Evolutionary conservation across 2,329 filamentous ascomycete genomes (phyloP).

Genomic region (Stylonectria norvegica): DNA sequence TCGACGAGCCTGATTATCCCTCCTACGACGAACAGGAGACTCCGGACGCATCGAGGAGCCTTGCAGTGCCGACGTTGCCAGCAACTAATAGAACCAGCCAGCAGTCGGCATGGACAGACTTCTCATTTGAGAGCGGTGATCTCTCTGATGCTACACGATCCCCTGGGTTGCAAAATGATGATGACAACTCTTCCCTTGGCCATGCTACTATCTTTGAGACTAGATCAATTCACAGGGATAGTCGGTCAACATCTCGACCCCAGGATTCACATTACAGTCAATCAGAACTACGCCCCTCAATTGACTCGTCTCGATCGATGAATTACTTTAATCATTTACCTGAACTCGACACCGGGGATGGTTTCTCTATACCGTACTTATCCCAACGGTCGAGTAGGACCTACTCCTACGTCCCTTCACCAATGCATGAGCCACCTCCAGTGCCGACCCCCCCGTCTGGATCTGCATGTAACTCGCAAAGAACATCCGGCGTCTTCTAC

Average conservation of each 20-base stretch:
- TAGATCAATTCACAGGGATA: conserved; percentile 26
- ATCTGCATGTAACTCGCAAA: conserved; percentile 38
- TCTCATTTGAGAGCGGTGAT: conserved; percentile 53
- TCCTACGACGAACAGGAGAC: neutral
- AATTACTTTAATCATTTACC: conserved; percentile 41
- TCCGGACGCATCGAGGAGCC: conserved; percentile 40
- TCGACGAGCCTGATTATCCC: conserved; percentile 26
- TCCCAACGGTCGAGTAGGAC: conserved; percentile 32
- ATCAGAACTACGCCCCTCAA: conserved; percentile 21
- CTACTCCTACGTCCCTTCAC: conserved; percentile 35
- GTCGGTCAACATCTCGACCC: conserved; percentile 16
- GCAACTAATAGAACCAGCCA: conserved; percentile 50
- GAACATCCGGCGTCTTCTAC: conserved; percentile 41
- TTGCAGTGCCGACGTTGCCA: conserved; percentile 45
- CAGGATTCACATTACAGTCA: conserved; percentile 20
- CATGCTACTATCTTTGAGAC: conserved; percentile 34
- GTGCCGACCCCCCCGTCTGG: conserved; percentile 40
- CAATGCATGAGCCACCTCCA: conserved; percentile 51
- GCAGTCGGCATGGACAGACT: conserved; percentile 59
- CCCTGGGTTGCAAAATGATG: conserved; percentile 26
- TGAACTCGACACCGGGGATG: conserved; percentile 49
- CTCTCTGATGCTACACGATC: conserved; percentile 30
- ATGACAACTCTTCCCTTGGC: conserved; percentile 28
- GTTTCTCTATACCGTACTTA: conserved; percentile 49
- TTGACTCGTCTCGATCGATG: conserved; percentile 27